phyloP scores from a whole-genome alignment of 139 green algal genomes.

The Chlorella sp. region DNA sequence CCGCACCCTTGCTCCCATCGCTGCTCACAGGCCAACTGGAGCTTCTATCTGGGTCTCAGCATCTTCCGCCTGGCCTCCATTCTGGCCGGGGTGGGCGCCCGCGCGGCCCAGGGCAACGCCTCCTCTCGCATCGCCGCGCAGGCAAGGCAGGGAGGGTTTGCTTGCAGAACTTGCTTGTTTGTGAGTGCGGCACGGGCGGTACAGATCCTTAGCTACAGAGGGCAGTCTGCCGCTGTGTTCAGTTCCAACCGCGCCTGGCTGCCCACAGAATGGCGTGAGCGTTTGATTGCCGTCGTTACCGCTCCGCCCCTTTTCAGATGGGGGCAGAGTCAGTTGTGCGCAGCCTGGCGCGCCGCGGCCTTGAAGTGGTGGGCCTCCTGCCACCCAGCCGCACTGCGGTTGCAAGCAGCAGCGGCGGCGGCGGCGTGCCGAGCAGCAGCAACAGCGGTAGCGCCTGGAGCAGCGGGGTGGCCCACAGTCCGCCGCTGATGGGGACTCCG shows the following conservation, averaged over 20 bases:
- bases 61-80: constrained; percentile 95
- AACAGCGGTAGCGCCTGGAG: neutral
- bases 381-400: neutral
- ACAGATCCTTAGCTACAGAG: too few species aligned
- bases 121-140: constrained; percentile 72
- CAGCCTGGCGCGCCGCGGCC: constrained; percentile 67
- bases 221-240: too few species aligned
- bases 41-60: constrained; percentile 93
- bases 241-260: too few species aligned
- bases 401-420: constrained; percentile 14
- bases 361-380: constrained; percentile 58
- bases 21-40: constrained; percentile 61
- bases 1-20: neutral
- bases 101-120: constrained; percentile 87
- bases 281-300: too few species aligned
- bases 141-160: too few species aligned
- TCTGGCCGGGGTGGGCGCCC: constrained; percentile 86
- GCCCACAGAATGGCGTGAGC: too few species aligned
- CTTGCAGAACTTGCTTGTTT: too few species aligned
- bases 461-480: neutral
- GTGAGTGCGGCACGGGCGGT: too few species aligned
- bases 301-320: constrained; percentile 29
- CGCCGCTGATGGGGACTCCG: neutral
- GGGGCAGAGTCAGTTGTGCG: constrained; percentile 67
- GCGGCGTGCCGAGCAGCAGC: neutral